phyloP scores from a whole-genome alignment of 495 filamentous ascomycete genomes.

The Chlorociboria aeruginascens region DNA sequence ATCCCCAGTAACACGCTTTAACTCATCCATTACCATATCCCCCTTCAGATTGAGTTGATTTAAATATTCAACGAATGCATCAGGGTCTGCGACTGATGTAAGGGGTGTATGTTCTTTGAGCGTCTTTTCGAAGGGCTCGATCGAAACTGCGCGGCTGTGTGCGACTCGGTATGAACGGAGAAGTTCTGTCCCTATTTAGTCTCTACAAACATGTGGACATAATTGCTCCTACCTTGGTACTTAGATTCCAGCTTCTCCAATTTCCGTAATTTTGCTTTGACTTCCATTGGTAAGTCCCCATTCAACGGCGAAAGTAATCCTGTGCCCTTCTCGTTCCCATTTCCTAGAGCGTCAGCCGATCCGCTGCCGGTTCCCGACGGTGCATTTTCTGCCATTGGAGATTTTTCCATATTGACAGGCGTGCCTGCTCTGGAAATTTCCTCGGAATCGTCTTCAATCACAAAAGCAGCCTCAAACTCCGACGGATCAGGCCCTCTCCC shows the following conservation, averaged over 20 bases:
- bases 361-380: constrained; percentile 20
- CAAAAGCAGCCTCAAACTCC: constrained; percentile 72
- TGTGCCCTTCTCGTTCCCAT: constrained; percentile 7
- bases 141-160: constrained; percentile 68
- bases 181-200: constrained; percentile 46
- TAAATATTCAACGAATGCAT: constrained; percentile 84
- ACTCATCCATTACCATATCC: constrained; percentile 83
- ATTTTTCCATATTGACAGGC: constrained; percentile 26
- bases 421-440: constrained; percentile 41
- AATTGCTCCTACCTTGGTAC: constrained; percentile 58
- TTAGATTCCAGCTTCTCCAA: constrained; percentile 77
- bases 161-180: constrained; percentile 84
- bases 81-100: constrained; percentile 74
- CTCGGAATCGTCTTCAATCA: constrained; percentile 65
- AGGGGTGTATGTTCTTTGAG: constrained; percentile 86
- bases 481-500: constrained; percentile 54
- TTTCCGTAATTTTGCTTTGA: constrained; percentile 58
- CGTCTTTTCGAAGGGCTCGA: constrained; percentile 86
- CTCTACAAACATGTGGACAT: background rate
- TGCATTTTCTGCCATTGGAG: constrained; percentile 18
- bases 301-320: background rate
- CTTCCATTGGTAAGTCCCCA: constrained; percentile 58
- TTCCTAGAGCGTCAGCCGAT: constrained; percentile 16
- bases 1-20: constrained; percentile 77
- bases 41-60: constrained; percentile 74